Percentiles rank a stretch among this genome's conserved stretches.
phyloP scores from a whole-genome alignment of 2,329 filamentous ascomycete species.

The Xylariaceae sp. region DNA sequence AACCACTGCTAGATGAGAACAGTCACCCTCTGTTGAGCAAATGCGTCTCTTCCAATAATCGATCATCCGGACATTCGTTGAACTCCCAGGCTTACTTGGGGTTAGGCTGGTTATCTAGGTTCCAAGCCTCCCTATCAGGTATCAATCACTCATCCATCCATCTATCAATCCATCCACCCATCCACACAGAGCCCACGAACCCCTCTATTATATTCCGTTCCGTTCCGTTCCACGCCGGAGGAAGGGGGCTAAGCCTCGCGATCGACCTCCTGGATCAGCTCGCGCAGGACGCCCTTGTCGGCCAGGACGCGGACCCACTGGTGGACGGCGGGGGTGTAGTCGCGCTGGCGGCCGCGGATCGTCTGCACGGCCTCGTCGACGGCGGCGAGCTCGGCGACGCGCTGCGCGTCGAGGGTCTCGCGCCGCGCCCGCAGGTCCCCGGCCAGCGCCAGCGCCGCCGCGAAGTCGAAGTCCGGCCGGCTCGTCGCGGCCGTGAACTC shows the following conservation, averaged over 20 bases:
- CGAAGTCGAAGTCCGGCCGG: constrained; percentile 8
- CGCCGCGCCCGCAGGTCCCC: constrained; percentile 46
- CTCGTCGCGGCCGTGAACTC: constrained; percentile 3
- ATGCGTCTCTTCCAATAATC: no score
- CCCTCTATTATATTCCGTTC: no score
- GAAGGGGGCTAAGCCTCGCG: neutral
- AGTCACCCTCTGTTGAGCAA: no score
- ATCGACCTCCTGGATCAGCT: constrained; percentile 32
- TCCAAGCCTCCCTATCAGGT: no score
- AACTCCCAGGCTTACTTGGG: no score
- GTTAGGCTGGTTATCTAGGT: no score
- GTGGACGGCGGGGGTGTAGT: constrained; percentile 71
- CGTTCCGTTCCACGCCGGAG: no score
- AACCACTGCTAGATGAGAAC: no score
- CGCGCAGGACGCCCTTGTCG: constrained; percentile 62
- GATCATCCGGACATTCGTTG: no score
- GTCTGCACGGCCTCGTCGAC: constrained; percentile 52
- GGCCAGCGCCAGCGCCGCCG: constrained; percentile 41
- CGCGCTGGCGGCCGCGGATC: constrained; percentile 60
- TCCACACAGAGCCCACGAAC: no score
- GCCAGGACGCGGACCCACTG: constrained; percentile 71
- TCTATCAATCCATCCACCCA: no score
- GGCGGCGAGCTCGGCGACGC: constrained; percentile 50
- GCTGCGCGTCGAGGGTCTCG: constrained; percentile 46
- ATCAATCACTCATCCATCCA: no score